Evolutionary conservation across 164 flowering plant species (phyloP).

Genomic region (Piper betle): DNA sequence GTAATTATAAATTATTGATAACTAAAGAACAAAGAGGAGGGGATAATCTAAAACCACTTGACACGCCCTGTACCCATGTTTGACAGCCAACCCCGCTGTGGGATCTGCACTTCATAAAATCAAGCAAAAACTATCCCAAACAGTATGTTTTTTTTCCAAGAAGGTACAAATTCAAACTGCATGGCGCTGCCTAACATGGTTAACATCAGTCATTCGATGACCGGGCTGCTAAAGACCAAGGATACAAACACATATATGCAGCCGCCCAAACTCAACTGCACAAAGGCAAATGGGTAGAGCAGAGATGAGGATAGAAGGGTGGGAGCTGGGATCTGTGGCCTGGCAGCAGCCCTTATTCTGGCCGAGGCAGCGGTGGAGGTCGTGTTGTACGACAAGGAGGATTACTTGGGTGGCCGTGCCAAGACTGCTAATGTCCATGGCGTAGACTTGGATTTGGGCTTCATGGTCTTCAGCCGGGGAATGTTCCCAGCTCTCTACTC

Average conservation of each 20-base stretch:
- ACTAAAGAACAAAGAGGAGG: no score
- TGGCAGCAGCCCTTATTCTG: conserved; percentile 53
- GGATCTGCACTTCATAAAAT: background rate
- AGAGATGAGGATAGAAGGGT: conserved; percentile 55
- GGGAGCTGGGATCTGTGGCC: conserved; percentile 78
- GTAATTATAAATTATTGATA: no score
- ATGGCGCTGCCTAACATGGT: background rate
- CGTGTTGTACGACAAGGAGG: conserved; percentile 74
- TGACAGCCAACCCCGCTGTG: no score
- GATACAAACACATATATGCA: background rate
- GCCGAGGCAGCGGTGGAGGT: conserved; percentile 56
- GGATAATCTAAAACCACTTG: no score
- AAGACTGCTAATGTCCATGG: conserved; percentile 58
- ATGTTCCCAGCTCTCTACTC: no score
- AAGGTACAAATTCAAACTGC: background rate
- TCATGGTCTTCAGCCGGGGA: conserved; percentile 92
- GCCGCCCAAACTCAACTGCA: background rate
- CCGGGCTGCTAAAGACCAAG: background rate
- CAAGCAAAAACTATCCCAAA: background rate
- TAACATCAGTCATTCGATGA: conserved; percentile 3
- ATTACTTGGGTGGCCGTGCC: conserved; percentile 77
- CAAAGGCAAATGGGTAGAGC: background rate
- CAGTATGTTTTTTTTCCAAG: no score
- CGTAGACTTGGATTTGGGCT: conserved; percentile 72
- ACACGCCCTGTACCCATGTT: no score